A percentile compares a stretch with the other conserved stretches of the same genome.
Conservation (phyloP, 2,329 filamentous ascomycete genomes). For the Neocatenulostroma microsporum region DNA sequence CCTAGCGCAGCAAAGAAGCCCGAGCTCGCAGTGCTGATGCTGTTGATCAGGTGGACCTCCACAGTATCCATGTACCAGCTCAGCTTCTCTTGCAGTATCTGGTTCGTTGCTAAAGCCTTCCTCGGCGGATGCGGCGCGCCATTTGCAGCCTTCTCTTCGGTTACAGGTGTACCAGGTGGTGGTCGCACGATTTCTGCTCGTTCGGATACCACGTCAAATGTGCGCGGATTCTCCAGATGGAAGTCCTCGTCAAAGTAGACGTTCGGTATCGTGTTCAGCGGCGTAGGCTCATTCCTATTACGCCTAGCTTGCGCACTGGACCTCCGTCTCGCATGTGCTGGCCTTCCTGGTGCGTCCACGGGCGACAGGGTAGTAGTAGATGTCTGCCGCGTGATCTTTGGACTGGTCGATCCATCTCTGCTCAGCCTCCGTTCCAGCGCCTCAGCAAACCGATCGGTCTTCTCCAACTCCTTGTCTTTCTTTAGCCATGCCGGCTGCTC, state of each 20-base stretch:
- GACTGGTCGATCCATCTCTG: conserved; percentile 28
- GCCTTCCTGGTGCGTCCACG: conserved; percentile 21
- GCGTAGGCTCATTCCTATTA: conserved; percentile 65
- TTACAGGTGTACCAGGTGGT: conserved; percentile 40
- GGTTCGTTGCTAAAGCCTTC: conserved; percentile 89
- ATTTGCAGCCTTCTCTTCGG: conserved; percentile 44
- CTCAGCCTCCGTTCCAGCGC: conserved; percentile 37
- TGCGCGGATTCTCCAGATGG: conserved; percentile 89
- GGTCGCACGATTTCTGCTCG: conserved; percentile 87
- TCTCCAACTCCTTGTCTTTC: conserved; percentile 37
- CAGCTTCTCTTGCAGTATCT: conserved; percentile 93
- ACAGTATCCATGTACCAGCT: conserved; percentile 99
- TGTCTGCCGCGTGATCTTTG: conserved; percentile 28
- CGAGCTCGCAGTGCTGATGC: conserved; percentile 89
- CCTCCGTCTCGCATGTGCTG: conserved; percentile 39
- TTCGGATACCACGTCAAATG: conserved; percentile 94
- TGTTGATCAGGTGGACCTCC: conserved; percentile 91
- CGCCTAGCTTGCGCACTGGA: conserved; percentile 49
- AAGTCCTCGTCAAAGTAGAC: conserved; percentile 97
- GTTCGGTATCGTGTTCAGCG: conserved; percentile 79
- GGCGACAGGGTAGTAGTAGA: conserved; percentile 41
- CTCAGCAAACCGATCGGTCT: conserved; percentile 44
- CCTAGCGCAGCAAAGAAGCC: conserved; percentile 95
- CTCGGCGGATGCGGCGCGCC: conserved; percentile 52
- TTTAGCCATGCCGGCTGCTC: conserved; percentile 48